phyloP scores from a whole-genome alignment of 805 yeast species.

The Saccharomycopsis fermentans region DNA sequence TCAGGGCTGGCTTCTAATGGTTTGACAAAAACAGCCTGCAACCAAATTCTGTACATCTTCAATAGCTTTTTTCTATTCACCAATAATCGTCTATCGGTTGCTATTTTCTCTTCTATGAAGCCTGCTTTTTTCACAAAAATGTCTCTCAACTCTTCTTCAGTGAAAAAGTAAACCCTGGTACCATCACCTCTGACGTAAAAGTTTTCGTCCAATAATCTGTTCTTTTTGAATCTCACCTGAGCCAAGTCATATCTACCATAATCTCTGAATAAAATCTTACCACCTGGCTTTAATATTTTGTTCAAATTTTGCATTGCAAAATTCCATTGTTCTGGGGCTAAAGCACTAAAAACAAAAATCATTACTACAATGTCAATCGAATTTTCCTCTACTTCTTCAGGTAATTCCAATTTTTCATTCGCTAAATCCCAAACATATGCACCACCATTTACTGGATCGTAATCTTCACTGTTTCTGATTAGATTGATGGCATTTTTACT shows the following conservation, averaged over 20 bases:
- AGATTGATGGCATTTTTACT: constrained; percentile 83
- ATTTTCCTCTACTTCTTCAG: constrained; percentile 72
- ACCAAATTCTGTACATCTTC: constrained; percentile 95
- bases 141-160: constrained; percentile 77
- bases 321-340: constrained; percentile 86
- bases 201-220: constrained; percentile 78
- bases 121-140: constrained; percentile 49
- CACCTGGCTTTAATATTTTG: constrained; percentile 84
- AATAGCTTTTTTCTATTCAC: constrained; percentile 87
- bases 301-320: constrained; percentile 64
- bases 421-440: constrained; percentile 96
- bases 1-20: constrained; percentile 18
- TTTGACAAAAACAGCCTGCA: constrained; percentile 76
- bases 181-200: constrained; percentile 97
- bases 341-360: constrained; percentile 89
- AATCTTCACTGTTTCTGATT: constrained; percentile 56
- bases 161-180: constrained; percentile 92
- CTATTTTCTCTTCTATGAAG: constrained; percentile 67
- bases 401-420: constrained; percentile 59
- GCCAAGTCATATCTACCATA: constrained; percentile 95
- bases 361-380: constrained; percentile 88
- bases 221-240: constrained; percentile 85
- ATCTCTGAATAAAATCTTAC: constrained; percentile 79
- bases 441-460: constrained; percentile 48
- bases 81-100: constrained; percentile 79